Percentiles rank a stretch among this genome's conserved stretches.
phyloP scores from a whole-genome alignment of 805 yeast genomes.

The Peterozyma toletana region DNA sequence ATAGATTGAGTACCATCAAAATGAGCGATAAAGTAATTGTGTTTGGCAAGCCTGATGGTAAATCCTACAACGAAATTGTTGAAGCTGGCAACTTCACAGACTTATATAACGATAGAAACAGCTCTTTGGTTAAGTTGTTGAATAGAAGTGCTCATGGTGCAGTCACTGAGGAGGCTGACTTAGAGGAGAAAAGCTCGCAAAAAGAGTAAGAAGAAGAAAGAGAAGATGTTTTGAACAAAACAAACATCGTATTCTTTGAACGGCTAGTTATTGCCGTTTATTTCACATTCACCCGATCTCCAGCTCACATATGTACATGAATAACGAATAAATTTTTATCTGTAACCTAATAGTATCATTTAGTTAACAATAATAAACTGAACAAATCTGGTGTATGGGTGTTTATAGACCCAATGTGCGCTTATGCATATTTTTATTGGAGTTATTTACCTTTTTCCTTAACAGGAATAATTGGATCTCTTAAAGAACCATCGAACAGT shows the following conservation, averaged over 20 bases:
- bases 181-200: slow-evolving; percentile 5
- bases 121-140: slow-evolving; percentile 37
- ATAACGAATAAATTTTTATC: too few species aligned
- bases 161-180: slow-evolving; percentile 8
- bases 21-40: slow-evolving; percentile 80
- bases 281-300: too few species aligned
- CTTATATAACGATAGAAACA: slow-evolving; percentile 36
- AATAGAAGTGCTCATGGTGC: slow-evolving; percentile 17
- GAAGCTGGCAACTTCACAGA: slow-evolving; percentile 60
- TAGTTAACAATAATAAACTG: too few species aligned
- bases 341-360: too few species aligned
- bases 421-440: too few species aligned
- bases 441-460: too few species aligned
- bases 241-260: background rate
- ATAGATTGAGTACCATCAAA: slow-evolving; percentile 79
- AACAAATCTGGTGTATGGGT: too few species aligned
- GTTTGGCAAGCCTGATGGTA: slow-evolving; percentile 35
- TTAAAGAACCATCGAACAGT: too few species aligned
- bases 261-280: too few species aligned
- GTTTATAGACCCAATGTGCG: too few species aligned
- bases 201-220: background rate
- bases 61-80: slow-evolving; percentile 49
- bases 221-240: slow-evolving; percentile 32
- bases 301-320: too few species aligned
- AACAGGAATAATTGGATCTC: too few species aligned